These are phyloP conservation scores for Aphanomyces cochlioides DNA, from an alignment of 352 stramenopile species.

Conservation along the genomic window DNA sequence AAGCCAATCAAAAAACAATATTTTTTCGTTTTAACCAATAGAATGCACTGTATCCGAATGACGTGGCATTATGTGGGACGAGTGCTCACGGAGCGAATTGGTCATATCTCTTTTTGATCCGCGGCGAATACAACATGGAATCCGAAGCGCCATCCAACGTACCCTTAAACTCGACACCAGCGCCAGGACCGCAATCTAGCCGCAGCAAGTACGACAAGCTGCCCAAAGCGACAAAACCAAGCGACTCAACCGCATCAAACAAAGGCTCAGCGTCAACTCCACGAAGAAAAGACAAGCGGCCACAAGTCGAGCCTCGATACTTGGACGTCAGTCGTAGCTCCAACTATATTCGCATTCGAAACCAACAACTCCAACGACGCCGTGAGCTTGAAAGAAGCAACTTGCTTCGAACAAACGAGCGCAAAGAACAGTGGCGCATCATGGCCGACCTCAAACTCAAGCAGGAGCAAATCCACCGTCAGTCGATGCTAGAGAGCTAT, in stretches of 20 bases:
- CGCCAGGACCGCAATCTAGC: too few species aligned
- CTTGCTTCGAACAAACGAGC: slow-evolving; percentile 1
- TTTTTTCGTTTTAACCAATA: too few species aligned
- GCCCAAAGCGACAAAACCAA: too few species aligned
- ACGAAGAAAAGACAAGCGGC: too few species aligned
- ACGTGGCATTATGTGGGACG: neutral
- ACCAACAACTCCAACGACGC: slow-evolving; percentile 2
- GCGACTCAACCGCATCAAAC: too few species aligned
- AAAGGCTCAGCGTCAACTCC: too few species aligned
- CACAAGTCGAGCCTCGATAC: slow-evolving; percentile 7
- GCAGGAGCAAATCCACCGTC: slow-evolving; percentile 1
- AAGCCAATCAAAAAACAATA: slow-evolving; percentile 2
- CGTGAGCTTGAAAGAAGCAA: slow-evolving; percentile 21
- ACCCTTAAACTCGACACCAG: too few species aligned
- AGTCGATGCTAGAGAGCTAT: slow-evolving; percentile 16
- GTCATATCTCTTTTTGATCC: too few species aligned
- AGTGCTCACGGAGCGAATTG: too few species aligned
- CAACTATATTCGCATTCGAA: slow-evolving; percentile 12
- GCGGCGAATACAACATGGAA: too few species aligned
- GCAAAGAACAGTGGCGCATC: neutral
- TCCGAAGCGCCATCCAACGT: too few species aligned
- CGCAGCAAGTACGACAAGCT: too few species aligned
- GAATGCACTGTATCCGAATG: neutral
- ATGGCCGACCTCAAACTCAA: neutral
- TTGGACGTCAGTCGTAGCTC: slow-evolving; percentile 11